These are phyloP conservation scores for Lumnitzera littorea DNA, from an alignment of 345 rosid species.

Conservation along the genomic window DNA sequence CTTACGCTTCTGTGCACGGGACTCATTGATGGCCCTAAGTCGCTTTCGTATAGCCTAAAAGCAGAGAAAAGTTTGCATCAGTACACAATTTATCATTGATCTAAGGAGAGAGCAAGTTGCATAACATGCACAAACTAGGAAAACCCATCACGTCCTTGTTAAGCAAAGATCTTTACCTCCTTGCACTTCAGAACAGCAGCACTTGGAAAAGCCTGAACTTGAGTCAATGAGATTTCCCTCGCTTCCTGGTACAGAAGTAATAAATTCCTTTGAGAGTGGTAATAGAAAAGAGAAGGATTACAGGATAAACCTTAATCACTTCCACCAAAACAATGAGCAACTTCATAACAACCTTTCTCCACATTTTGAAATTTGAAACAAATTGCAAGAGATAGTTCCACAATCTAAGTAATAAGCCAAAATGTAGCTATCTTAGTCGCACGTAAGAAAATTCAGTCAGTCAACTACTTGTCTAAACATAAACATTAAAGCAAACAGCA, in stretches of 20 bases:
- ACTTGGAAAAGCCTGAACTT: slow-evolving; percentile 49
- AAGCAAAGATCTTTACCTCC: slow-evolving; percentile 55
- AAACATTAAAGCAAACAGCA: neutral
- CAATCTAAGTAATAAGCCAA: too few species aligned
- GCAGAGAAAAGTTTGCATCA: slow-evolving; percentile 7
- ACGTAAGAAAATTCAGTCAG: too few species aligned
- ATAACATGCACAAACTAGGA: neutral
- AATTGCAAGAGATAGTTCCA: too few species aligned
- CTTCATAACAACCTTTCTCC: neutral
- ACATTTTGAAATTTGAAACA: too few species aligned
- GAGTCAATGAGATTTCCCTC: slow-evolving; percentile 61
- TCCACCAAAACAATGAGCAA: neutral
- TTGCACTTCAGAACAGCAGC: slow-evolving; percentile 68
- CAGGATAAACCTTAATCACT: neutral
- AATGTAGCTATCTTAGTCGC: too few species aligned
- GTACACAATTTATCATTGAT: neutral
- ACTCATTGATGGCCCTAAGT: slow-evolving; percentile 87
- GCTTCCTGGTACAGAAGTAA: slow-evolving; percentile 54
- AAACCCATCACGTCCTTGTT: neutral
- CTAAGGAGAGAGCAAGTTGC: neutral
- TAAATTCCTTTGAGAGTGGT: slow-evolving; percentile 12
- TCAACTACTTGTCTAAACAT: neutral
- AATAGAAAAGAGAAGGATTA: neutral
- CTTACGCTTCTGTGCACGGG: slow-evolving; percentile 97
- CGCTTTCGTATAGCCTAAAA: slow-evolving; percentile 78